These are phyloP conservation scores for Akanthomyces uredinophilus DNA, from an alignment of 2,329 filamentous ascomycete genomes.

Conservation along the genomic window DNA sequence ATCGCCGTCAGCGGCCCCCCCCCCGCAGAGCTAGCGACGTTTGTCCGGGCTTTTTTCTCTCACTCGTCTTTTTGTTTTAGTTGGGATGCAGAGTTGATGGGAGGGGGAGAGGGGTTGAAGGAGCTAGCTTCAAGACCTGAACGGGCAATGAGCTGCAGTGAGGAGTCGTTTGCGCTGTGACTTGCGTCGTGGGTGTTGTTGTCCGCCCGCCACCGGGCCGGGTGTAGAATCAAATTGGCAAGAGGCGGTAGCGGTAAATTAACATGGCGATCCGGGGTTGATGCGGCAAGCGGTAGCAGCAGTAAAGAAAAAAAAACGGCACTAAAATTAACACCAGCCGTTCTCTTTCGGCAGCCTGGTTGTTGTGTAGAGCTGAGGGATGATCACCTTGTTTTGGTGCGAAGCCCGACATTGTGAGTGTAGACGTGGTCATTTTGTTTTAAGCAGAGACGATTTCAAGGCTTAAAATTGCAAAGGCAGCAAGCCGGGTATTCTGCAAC, in stretches of 20 bases:
- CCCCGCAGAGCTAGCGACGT: neutral
- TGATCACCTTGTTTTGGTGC: no score
- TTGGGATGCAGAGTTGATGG: neutral
- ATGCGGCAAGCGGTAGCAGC: neutral
- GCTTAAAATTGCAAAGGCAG: no score
- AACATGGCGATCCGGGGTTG: neutral
- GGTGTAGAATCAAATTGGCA: neutral
- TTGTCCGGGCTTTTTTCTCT: conserved; percentile 1
- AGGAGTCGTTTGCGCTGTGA: neutral
- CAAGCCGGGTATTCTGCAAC: no score
- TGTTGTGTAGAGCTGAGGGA: no score
- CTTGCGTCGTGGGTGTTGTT: neutral
- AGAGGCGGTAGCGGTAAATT: no score
- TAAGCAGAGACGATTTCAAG: no score
- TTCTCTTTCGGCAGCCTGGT: no score
- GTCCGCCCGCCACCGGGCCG: no score
- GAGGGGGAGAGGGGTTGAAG: neutral
- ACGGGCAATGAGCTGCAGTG: neutral
- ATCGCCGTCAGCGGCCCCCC: conserved; percentile 2
- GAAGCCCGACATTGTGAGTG: no score
- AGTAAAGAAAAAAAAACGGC: neutral
- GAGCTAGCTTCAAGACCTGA: neutral
- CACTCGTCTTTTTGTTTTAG: neutral
- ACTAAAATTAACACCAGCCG: no score
- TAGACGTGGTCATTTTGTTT: no score